Evolutionary conservation across 495 filamentous ascomycete genomes (phyloP).

Genomic region (Endocarpon pusillum): DNA sequence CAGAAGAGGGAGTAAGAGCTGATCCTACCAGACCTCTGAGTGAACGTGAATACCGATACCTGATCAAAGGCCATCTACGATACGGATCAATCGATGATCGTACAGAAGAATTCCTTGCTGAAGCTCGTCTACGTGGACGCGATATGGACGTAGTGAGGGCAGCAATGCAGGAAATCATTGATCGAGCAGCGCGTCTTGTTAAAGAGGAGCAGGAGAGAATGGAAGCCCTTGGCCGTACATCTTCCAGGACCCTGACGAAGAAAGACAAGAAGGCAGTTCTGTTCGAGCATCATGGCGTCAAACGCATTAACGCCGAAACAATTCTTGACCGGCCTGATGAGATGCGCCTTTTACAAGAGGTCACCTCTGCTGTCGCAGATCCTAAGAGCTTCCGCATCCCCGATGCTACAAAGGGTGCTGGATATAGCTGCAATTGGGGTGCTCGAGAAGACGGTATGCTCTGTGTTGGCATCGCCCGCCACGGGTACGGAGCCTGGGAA

Average conservation of each 20-base stretch:
- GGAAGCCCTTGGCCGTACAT: constrained; percentile 42
- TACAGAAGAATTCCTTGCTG: constrained; percentile 66
- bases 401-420: constrained; percentile 75
- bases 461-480: constrained; percentile 74
- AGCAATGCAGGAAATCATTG: constrained; percentile 55
- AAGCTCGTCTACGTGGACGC: constrained; percentile 64
- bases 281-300: constrained; percentile 81
- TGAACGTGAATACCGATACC: constrained; percentile 80
- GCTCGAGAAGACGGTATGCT: constrained; percentile 94
- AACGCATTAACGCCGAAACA: constrained; percentile 87
- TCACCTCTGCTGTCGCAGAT: constrained; percentile 43
- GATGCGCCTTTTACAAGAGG: constrained; percentile 64
- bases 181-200: constrained; percentile 48
- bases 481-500: constrained; percentile 88
- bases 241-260: constrained; percentile 65
- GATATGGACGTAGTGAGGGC: constrained; percentile 59
- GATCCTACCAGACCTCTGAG: constrained; percentile 76
- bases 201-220: constrained; percentile 47
- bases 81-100: constrained; percentile 80
- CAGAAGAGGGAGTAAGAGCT: constrained; percentile 39
- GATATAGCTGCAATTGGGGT: constrained; percentile 80
- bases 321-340: constrained; percentile 77
- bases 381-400: constrained; percentile 67
- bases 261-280: constrained; percentile 94
- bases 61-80: constrained; percentile 71